Base-by-base conservation (phyloP, 2,329 filamentous ascomycete species). In the Graphilbum fragrans region DNA sequence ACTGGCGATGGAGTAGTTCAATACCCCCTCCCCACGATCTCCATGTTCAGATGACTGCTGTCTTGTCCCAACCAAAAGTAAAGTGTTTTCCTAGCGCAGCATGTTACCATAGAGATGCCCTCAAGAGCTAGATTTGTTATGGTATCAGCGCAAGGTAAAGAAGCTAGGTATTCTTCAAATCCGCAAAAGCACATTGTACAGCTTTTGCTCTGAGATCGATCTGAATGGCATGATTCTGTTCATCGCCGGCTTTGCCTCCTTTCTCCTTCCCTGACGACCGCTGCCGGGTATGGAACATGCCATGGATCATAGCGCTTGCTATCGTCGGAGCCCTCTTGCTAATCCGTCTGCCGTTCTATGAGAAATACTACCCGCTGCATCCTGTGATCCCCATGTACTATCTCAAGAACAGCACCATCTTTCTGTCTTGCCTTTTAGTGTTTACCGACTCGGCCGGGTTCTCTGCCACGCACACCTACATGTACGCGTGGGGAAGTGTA, bases 1-100 rank as follows among this genome's bases (percentile, higher is more conserved):
- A 57, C 12, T 75, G 70, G 71, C 59, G 69, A 48, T 75, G 71
- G 72, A 72, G 72, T 7, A 72, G 72, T 45, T 72, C 67, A 9
- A 32, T 32, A 29, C 9, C 4, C 11, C 19, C 22, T 19, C n/a
- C n/a, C 19, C 17, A 5, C 7, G n/a, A 11, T 20, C 23, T 12
- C 22, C 35, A n/a, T n/a, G n/a, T n/a, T n/a, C n/a, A n/a, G n/a
- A n/a, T n/a, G n/a, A n/a, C n/a, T n/a, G n/a, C n/a, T n/a, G n/a
- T n/a, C n/a, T n/a, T n/a, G n/a, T n/a, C n/a, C n/a, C n/a, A n/a
- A n/a, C n/a, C n/a, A n/a, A n/a, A n/a, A n/a, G n/a, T n/a, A n/a
- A n/a, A n/a, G n/a, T n/a, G n/a, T n/a, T n/a, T n/a, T n/a, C n/a
- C n/a, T n/a, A n/a, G n/a, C n/a, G n/a, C n/a, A n/a, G n/a, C n/a